Percentiles rank a stretch among this genome's conserved stretches.
Evolutionary conservation across 345 rosid genomes (phyloP).

Genomic region (Murraya paniculata): DNA sequence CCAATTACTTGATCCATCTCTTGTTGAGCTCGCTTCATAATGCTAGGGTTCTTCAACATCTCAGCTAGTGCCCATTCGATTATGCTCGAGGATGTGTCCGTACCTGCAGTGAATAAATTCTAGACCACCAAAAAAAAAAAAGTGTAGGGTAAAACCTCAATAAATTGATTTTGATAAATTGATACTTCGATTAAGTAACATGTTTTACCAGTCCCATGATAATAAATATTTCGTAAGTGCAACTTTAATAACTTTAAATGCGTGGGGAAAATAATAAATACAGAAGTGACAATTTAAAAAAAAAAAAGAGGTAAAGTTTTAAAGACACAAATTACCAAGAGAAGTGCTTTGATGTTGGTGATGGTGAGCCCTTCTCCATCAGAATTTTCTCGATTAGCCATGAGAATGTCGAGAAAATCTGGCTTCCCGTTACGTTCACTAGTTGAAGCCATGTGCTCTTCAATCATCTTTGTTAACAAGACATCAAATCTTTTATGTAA

Average conservation of each 20-base stretch:
- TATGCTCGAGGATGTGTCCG: slow-evolving; percentile 59
- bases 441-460: slow-evolving; percentile 37
- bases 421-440: slow-evolving; percentile 41
- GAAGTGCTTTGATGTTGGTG: slow-evolving; percentile 54
- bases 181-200: too few relatives aligned
- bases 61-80: slow-evolving; percentile 62
- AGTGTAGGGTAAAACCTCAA: too few relatives aligned
- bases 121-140: not conserved
- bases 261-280: too few relatives aligned
- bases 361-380: slow-evolving; percentile 33
- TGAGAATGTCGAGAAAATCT: slow-evolving; percentile 48
- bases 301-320: too few relatives aligned
- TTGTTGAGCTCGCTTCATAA: slow-evolving; percentile 42
- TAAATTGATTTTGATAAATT: too few relatives aligned
- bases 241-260: too few relatives aligned
- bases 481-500: slow-evolving; percentile 45
- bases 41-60: slow-evolving; percentile 39
- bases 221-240: too few relatives aligned
- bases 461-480: slow-evolving; percentile 44
- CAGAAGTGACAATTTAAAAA: too few relatives aligned
- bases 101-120: slow-evolving; percentile 64
- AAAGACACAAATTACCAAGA: slow-evolving; percentile 30
- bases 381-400: slow-evolving; percentile 27
- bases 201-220: too few relatives aligned
- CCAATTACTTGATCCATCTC: slow-evolving; percentile 72